Conservation (phyloP, 257 asterid genomes). For the Primulina tabacum region DNA sequence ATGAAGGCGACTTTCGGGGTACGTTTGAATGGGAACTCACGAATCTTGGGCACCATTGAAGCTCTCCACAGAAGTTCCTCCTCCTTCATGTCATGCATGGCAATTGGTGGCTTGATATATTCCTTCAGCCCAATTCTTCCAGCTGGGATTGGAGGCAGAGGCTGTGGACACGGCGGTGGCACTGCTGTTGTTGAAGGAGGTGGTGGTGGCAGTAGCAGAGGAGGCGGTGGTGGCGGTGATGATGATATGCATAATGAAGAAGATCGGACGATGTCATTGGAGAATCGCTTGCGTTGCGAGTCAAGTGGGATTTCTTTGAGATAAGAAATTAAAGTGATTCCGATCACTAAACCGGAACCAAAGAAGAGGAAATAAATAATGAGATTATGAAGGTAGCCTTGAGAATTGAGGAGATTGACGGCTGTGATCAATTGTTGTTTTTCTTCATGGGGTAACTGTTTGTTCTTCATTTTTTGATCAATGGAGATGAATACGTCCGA, state of each 20-base stretch:
- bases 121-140: not conserved
- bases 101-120: not conserved
- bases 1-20: slow-evolving; percentile 15
- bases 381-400: slow-evolving; percentile 40
- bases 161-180: not conserved
- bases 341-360: slow-evolving; percentile 69
- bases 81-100: slow-evolving; percentile 17
- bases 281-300: slow-evolving; percentile 24
- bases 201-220: not conserved
- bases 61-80: slow-evolving; percentile 17
- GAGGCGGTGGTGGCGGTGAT: not conserved
- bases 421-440: slow-evolving; percentile 27
- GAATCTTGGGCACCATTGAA: slow-evolving; percentile 6
- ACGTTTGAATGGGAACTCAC: not conserved
- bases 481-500: not conserved
- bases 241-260: not conserved
- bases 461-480: slow-evolving; percentile 27
- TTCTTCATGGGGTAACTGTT: slow-evolving; percentile 10
- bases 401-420: slow-evolving; percentile 29
- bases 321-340: slow-evolving; percentile 41
- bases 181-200: not conserved
- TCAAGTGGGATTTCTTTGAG: slow-evolving; percentile 23
- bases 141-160: not conserved
- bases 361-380: slow-evolving; percentile 52
- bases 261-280: slow-evolving; percentile 1